Evolutionary conservation across 2,329 filamentous ascomycete genomes (phyloP), one percentile per base, ranked within the genome.

Genomic region (Rugonectria rugulosa): DNA sequence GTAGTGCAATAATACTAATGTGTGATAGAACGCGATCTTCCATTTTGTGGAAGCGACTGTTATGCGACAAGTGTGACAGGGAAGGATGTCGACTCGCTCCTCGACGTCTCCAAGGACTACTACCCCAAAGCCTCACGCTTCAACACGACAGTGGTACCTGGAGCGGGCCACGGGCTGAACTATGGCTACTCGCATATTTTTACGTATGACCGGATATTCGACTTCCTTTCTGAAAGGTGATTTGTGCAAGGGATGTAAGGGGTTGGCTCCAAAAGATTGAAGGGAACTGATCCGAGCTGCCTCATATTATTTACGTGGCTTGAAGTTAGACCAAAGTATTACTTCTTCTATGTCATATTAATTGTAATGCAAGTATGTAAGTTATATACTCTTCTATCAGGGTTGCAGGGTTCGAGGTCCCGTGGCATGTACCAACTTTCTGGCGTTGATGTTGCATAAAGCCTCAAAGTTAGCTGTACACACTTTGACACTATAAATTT

Each of bases 21-120:
- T 38, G 26, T 12, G 3, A 14, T 12, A 79, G 77, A 77, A 17
- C 68, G 70, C 11, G 81, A 86, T 43, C 54, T 81, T 10, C 79
- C 82, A 6, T 88, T 85, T 69, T 89, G 87, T 56, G 86, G 85
- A 4, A 83, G 84, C 21, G 80, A 88, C 69, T 88, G 85, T 72
- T 65, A 74, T 3, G 73, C 70, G 17, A 82, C 79, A 0, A 74
- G 72, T 12, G 61, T 69, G 34, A 68, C 76, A 2, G 63, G 71
- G 6, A 61, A 72, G 48, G 62, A 70, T 1, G 77, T 74, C 23
- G 76, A 65, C 5, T 63, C 73, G 23, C 60, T 85, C 37, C 78
- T 81, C 1, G 78, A 75, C 10, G 67, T 68, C 19, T 79, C 78
- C 0, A 67, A 62, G 45, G 45, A 59, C 37, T 71, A 71, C 24